Base-by-base conservation (phyloP, 495 filamentous ascomycete genomes). In the Amphirosellinia nigrospora region DNA sequence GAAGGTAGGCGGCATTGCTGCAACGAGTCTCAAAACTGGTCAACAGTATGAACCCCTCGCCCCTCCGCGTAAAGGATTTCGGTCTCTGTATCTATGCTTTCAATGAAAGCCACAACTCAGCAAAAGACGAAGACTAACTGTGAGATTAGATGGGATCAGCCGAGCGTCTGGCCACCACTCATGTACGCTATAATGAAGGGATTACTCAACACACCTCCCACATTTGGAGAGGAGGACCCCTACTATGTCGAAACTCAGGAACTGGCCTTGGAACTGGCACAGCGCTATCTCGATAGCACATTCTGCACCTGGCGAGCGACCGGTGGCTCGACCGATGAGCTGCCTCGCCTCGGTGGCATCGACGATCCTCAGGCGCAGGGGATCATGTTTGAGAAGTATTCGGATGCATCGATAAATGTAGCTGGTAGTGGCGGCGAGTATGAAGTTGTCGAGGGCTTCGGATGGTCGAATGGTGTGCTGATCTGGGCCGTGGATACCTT, bases 301-400 rank as follows among this genome's bases (percentile, higher is more conserved):
- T 86, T 84, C 66, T 86, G 84, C 73, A 84, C 84, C 19, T 86
- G 84, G 84, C 81, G 75, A 34, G 80, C 83, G 10, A 86, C 84
- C 26, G 84, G 84, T 38, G 84, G 84, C 2, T 80, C 78, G 45
- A 85, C 84, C 1, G 76, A 75, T 41, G 72, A 77, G 66, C 79
- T 79, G 28, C 83, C 83, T 16, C 79, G 81, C 72, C 73, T 86
- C 36, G 58, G 74, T 46, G 84, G 83, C 0, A 72, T 84, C 10
- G 21, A 39, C 10, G 73, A 71, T 19, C 72, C 76, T 5, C 70
- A 72, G 8, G 76, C 79, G 11, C 68, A 55, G 26, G 84, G 84
- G 13, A 82, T 78, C 69, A 78, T 86, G 78, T 86, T 86, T 68
- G 84, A 86, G 72, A 86, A 86, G 76, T 86, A 86, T 69, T 73